Evolutionary conservation across 306 rosid genomes (phyloP).

Genomic region (Vigna trinervia): DNA sequence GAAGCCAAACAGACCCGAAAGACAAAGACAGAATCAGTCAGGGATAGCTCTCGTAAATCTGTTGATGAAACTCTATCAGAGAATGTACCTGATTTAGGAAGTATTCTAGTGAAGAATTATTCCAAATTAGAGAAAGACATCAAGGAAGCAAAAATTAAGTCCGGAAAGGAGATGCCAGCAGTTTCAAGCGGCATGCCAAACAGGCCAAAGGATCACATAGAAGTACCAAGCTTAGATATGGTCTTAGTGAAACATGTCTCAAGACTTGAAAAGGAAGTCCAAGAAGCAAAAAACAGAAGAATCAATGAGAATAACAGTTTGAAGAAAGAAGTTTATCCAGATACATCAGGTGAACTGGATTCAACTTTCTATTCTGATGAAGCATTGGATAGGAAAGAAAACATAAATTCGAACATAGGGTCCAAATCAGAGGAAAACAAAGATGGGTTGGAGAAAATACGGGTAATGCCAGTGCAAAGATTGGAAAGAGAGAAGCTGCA

Average conservation of each 20-base stretch:
- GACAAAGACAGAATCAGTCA: conserved; percentile 51
- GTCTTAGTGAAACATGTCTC: conserved; percentile 82
- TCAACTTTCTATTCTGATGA: conserved; percentile 40
- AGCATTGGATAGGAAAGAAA: conserved; percentile 69
- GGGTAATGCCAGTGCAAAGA: conserved; percentile 69
- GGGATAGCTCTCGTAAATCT: conserved; percentile 44
- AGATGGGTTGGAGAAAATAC: conserved; percentile 66
- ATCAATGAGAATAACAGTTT: conserved; percentile 38
- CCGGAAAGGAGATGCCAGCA: conserved; percentile 42
- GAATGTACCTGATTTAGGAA: conserved; percentile 59
- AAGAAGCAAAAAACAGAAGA: conserved; percentile 75
- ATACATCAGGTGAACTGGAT: conserved; percentile 38
- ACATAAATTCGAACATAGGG: conserved; percentile 45
- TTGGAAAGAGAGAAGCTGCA: conserved; percentile 73
- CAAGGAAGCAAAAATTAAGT: conserved; percentile 51
- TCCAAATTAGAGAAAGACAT: conserved; percentile 59
- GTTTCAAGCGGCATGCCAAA: conserved; percentile 38
- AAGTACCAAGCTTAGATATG: conserved; percentile 79
- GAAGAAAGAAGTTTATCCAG: conserved; percentile 44
- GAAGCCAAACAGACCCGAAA: conserved; percentile 73
- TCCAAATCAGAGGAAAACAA: conserved; percentile 43
- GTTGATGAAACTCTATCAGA: conserved; percentile 46
- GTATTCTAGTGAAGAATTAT: conserved; percentile 57
- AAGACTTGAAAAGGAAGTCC: conserved; percentile 82
- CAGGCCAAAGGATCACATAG: conserved; percentile 53